Evolutionary conservation across 2,329 filamentous ascomycete species (phyloP).

Genomic region (Colletotrichum godetiae): DNA sequence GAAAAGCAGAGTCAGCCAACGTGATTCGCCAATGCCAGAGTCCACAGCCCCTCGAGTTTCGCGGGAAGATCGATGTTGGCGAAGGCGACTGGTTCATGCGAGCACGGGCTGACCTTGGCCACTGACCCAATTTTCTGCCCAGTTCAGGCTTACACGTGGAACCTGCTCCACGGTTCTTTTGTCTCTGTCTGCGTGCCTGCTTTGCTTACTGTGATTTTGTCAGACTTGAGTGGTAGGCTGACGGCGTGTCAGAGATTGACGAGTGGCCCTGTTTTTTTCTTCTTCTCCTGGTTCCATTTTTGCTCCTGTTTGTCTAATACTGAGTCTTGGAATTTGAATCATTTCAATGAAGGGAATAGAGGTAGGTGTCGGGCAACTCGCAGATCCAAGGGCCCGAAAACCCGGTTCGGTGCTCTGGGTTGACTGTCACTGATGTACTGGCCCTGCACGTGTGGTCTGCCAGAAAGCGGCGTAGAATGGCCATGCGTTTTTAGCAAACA

Average conservation of each 20-base stretch:
- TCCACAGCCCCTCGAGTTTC: background rate
- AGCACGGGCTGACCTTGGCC: background rate
- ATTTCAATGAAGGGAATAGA: background rate
- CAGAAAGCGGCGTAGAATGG: background rate
- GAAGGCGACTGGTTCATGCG: background rate
- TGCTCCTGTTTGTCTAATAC: background rate
- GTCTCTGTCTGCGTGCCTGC: background rate
- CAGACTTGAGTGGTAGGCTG: background rate
- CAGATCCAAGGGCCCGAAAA: background rate
- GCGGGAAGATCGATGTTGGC: background rate
- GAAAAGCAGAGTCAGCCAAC: background rate
- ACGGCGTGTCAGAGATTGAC: background rate
- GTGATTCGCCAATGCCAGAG: background rate
- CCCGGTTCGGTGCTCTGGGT: background rate
- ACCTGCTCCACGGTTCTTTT: background rate
- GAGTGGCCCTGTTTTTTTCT: background rate
- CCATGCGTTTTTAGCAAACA: no score
- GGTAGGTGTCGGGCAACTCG: background rate
- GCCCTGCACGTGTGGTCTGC: background rate
- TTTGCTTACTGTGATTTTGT: background rate
- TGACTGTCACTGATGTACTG: background rate
- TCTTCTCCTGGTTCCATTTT: background rate
- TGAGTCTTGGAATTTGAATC: background rate
- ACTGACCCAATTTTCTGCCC: background rate
- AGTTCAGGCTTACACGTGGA: background rate